Evolutionary conservation across 345 rosid genomes (phyloP).

Genomic region (Eucalyptus pauciflora): DNA sequence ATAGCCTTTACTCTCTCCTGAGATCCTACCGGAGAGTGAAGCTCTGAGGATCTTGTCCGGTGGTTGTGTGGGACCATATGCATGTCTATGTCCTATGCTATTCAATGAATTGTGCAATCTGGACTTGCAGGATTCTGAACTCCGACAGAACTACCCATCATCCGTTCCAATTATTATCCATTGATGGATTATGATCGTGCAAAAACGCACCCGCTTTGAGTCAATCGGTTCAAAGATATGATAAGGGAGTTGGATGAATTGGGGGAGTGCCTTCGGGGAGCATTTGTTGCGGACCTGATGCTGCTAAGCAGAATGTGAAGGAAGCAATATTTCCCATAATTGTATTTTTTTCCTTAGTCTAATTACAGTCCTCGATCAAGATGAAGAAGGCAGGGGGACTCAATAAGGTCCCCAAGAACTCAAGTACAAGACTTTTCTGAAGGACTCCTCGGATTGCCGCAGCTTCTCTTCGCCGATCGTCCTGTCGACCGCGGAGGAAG

Average conservation of each 20-base stretch:
- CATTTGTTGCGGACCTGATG: not conserved
- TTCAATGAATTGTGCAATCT: not conserved
- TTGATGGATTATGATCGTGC: not conserved
- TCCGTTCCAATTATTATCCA: not conserved
- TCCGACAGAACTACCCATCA: not conserved
- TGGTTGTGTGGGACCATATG: not conserved
- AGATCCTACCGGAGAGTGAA: not conserved
- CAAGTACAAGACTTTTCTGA: slow-evolving; percentile 22
- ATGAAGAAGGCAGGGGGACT: not conserved
- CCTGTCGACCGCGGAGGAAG: not conserved
- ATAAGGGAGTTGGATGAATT: not conserved
- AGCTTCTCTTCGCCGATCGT: not conserved
- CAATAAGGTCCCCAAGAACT: slow-evolving; percentile 36
- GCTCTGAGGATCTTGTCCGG: not conserved
- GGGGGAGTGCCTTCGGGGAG: not conserved
- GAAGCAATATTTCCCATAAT: not conserved
- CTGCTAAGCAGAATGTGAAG: not conserved
- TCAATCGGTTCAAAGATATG: not conserved
- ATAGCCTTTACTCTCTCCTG: not conserved
- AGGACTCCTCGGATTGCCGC: slow-evolving; percentile 9
- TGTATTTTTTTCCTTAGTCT: not conserved
- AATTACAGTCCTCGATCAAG: not conserved
- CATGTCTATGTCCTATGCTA: not conserved
- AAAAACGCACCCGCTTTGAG: not conserved
- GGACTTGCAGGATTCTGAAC: not conserved